Evolutionary conservation across 345 rosid species (phyloP), one percentile per base, ranked within the genome.

Genomic region (Hypericum perforatum): DNA sequence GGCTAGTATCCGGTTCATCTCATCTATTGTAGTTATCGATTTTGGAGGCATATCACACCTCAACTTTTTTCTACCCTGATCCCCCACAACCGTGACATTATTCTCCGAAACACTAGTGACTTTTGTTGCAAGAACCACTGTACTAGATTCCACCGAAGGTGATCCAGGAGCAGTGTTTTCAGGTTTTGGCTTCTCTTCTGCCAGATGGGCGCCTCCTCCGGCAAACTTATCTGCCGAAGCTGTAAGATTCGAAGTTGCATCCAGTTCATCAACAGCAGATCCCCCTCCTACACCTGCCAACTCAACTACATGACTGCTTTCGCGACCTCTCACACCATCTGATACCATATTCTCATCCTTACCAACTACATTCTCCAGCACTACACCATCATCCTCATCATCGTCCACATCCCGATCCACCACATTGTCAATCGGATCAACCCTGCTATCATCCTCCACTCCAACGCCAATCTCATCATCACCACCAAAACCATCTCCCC

Each of bases 31-130:
- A 43, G 89, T 86, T 48, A 86, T 72, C 46, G 84, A 74, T 57
- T 80, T 80, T 54, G 95, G 95, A 56, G 95, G 95, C 81, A 86
- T 64, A 14, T 82, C 69, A 57, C 74, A 76, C 59, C 69, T 71
- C 86, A 74, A 66, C 67, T 68, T 73, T 66, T 76, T 89, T 70
- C 62, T 82, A 60, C 56, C 65, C 9, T 59, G 58, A 50, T 55
- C 59, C 50, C 14, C 38, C 51, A 57, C 54, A 42, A 45, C 6
- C 15, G 62, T 56, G 11, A 76, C 70, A 47, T 12, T 61, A 57
- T 52, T 76, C 58, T 56, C 63, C 9, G 57, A 63, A 66, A 53
- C 37, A 55, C 51, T 10, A 3, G 63, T 49, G 37, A 37, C 9
- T 37, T 55, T 67, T 9, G 32, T 38, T 5, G 55, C 11, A 41